Percentiles rank a stretch among this genome's conserved stretches.
Evolutionary conservation across 2,329 filamentous ascomycete genomes (phyloP).

Genomic region (Monilinia fructicola): DNA sequence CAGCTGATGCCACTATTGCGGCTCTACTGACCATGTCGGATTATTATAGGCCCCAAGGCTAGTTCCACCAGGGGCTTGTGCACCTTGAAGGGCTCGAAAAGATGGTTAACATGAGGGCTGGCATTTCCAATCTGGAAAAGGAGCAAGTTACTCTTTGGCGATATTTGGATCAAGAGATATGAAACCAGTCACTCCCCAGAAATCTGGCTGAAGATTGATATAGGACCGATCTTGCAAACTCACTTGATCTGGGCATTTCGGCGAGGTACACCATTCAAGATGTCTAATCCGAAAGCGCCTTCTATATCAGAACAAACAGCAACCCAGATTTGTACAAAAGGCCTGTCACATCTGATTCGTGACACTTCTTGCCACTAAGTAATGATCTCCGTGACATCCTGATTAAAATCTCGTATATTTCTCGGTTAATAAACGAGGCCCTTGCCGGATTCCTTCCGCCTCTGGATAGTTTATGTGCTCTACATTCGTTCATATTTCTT

Average conservation of each 20-base stretch:
- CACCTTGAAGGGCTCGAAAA: conserved; percentile 40
- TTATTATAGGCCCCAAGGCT: conserved; percentile 34
- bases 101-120: conserved; percentile 40
- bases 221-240: not conserved
- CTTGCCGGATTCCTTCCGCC: conserved; percentile 24
- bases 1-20: conserved; percentile 38
- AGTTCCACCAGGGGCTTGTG: conserved; percentile 33
- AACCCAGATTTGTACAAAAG: not conserved
- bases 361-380: not conserved
- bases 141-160: not conserved
- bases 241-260: not conserved
- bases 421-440: conserved; percentile 27
- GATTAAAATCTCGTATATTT: not conserved
- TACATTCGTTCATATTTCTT: conserved; percentile 35
- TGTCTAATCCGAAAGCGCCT: not conserved
- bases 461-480: conserved; percentile 33
- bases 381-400: not conserved
- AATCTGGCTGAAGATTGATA: not conserved
- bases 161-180: not conserved
- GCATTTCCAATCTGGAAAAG: not conserved
- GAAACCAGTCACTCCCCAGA: no score
- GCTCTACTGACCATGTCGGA: conserved; percentile 38
- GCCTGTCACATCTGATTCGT: not conserved
- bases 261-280: not conserved
- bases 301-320: no score